These are phyloP conservation scores for Sclerotinia spermophila DNA, from an alignment of 2,329 filamentous ascomycete species.

Conservation along the genomic window DNA sequence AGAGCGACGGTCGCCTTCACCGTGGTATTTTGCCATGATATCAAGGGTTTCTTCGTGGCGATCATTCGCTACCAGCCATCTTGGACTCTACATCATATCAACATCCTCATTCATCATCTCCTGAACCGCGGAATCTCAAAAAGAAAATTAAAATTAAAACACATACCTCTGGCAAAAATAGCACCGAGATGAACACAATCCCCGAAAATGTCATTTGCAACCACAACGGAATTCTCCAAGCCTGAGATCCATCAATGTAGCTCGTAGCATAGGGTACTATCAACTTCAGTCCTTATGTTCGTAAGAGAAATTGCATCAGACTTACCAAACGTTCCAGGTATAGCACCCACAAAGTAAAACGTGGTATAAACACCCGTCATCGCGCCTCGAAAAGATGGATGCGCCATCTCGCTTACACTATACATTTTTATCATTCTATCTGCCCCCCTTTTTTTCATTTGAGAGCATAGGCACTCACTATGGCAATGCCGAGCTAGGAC, in stretches of 20 bases:
- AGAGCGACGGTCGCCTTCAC: slow-evolving; percentile 37
- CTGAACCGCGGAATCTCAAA: rapidly evolving
- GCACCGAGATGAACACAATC: slow-evolving; percentile 39
- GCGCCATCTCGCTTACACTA: slow-evolving; percentile 45
- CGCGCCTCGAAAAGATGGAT: slow-evolving; percentile 44
- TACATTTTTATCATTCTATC: slow-evolving; percentile 21
- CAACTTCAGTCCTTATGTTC: neutral
- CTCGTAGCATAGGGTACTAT: slow-evolving; percentile 17
- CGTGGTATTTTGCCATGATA: slow-evolving; percentile 56
- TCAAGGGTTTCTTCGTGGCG: slow-evolving; percentile 52
- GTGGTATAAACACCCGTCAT: slow-evolving; percentile 35
- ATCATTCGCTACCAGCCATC: slow-evolving; percentile 55
- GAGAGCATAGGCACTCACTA: slow-evolving; percentile 28
- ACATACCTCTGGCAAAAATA: slow-evolving; percentile 50
- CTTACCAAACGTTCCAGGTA: slow-evolving; percentile 23
- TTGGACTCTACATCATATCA: slow-evolving; percentile 37
- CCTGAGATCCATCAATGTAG: slow-evolving; percentile 13
- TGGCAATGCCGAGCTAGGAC: slow-evolving; percentile 14
- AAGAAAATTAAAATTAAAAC: neutral
- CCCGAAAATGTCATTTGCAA: slow-evolving; percentile 32
- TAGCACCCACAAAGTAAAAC: slow-evolving; percentile 29
- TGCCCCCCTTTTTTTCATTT: too few relatives aligned
- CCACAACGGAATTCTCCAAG: slow-evolving; percentile 39
- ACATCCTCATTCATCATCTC: rapidly evolving
- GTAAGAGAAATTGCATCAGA: rapidly evolving